Percentiles rank a stretch among this genome's conserved stretches.
These are phyloP conservation scores for Tuber borchii DNA, from an alignment of 495 filamentous ascomycete species.

Conservation along the genomic window DNA sequence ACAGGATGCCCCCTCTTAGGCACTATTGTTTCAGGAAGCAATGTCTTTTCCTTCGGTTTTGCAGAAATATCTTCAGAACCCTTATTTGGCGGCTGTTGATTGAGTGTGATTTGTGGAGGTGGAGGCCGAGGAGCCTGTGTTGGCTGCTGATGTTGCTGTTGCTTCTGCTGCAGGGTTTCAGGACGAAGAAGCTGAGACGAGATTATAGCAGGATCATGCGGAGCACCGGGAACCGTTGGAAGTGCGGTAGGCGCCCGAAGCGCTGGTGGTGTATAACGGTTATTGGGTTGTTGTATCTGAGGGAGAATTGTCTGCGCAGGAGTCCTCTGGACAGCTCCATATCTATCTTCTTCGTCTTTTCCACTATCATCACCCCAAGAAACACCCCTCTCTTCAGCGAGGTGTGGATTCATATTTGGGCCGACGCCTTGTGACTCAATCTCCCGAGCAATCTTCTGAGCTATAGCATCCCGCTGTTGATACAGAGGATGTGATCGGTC, in stretches of 20 bases:
- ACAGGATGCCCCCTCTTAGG: conserved; percentile 28
- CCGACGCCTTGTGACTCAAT: conserved; percentile 60
- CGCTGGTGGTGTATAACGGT: conserved; percentile 78
- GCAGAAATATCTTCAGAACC: conserved; percentile 15
- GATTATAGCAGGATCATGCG: conserved; percentile 76
- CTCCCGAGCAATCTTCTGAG: conserved; percentile 78
- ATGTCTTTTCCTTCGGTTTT: conserved; percentile 40
- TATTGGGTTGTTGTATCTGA: conserved; percentile 50
- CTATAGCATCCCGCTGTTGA: conserved; percentile 64
- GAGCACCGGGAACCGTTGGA: conserved; percentile 63
- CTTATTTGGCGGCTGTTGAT: conserved; percentile 27
- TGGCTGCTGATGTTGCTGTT: conserved; percentile 34
- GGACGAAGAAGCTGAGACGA: conserved; percentile 60
- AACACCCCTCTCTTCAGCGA: conserved; percentile 81
- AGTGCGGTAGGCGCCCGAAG: conserved; percentile 68
- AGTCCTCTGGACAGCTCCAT: conserved; percentile 78
- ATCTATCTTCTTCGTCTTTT: conserved; percentile 83
- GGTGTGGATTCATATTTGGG: conserved; percentile 63
- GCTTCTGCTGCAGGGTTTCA: conserved; percentile 46
- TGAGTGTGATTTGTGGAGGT: conserved; percentile 37
- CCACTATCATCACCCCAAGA: conserved; percentile 56
- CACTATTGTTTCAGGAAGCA: conserved; percentile 34
- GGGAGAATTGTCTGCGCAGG: conserved; percentile 46
- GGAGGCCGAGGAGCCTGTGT: conserved; percentile 36
- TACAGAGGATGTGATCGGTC: conserved; percentile 75